Conservation (phyloP, 257 asterid genomes). For the Solanum dulcamara region DNA sequence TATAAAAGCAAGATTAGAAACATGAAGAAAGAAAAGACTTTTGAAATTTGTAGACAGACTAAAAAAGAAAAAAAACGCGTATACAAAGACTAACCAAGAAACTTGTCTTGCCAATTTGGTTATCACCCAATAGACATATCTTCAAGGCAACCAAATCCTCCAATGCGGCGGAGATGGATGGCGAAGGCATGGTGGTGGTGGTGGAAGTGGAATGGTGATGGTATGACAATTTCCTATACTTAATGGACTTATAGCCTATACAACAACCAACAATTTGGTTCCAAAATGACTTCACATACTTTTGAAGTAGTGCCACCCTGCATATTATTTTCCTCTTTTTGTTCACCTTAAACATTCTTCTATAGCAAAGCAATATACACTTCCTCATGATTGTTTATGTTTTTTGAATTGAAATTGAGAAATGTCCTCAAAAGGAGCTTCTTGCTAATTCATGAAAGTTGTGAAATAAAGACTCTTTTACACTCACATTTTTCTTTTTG, state of each 20-base stretch:
- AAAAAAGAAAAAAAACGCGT: neutral
- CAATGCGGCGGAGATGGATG: slow-evolving; percentile 7
- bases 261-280: slow-evolving; percentile 46
- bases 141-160: slow-evolving; percentile 47
- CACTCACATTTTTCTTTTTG: neutral
- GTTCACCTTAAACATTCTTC: slow-evolving; percentile 19
- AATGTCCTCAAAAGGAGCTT: neutral
- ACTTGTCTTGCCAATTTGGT: slow-evolving; percentile 50
- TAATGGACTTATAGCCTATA: slow-evolving; percentile 26
- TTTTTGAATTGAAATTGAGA: neutral
- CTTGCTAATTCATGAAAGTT: neutral
- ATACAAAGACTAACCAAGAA: slow-evolving; percentile 29
- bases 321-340: slow-evolving; percentile 30
- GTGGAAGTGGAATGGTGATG: neutral
- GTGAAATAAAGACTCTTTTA: neutral
- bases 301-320: slow-evolving; percentile 35
- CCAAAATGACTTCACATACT: slow-evolving; percentile 38
- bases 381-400: neutral
- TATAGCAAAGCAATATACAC: neutral
- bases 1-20: neutral
- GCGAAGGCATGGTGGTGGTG: neutral
- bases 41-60: neutral
- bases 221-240: slow-evolving; percentile 28
- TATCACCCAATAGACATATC: slow-evolving; percentile 58
- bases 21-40: neutral